phyloP scores from a whole-genome alignment of 495 filamentous ascomycete genomes.

The Cairneyella variabilis region DNA sequence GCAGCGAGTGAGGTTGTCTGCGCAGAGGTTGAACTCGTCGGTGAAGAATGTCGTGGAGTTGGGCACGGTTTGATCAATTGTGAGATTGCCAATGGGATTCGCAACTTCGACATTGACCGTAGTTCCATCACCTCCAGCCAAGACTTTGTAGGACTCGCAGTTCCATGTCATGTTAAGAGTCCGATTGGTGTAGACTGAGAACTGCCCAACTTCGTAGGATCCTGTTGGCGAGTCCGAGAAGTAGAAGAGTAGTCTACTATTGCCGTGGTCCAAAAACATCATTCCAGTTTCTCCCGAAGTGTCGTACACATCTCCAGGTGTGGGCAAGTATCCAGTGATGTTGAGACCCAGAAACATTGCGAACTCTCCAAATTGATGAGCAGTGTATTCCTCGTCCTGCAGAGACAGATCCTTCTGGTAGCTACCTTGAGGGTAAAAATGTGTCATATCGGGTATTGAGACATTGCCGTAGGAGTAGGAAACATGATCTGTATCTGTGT shows the following conservation, averaged over 20 bases:
- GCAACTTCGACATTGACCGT: slow-evolving; percentile 4
- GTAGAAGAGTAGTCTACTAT: neutral
- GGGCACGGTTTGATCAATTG: neutral
- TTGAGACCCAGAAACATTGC: slow-evolving; percentile 3
- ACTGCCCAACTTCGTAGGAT: neutral
- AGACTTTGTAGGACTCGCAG: slow-evolving; percentile 16
- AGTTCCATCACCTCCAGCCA: slow-evolving; percentile 7
- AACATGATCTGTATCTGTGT: neutral
- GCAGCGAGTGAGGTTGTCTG: slow-evolving; percentile 10
- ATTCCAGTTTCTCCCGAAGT: no score
- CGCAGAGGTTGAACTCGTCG: slow-evolving; percentile 6
- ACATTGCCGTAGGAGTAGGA: slow-evolving; percentile 4
- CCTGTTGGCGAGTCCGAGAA: slow-evolving; percentile 17
- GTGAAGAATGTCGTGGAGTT: slow-evolving; percentile 17
- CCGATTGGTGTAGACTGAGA: slow-evolving; percentile 15
- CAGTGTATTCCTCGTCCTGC: slow-evolving; percentile 19
- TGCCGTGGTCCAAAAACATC: neutral
- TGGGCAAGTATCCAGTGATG: slow-evolving; percentile 3
- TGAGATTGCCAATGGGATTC: slow-evolving; percentile 3
- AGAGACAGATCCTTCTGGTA: neutral
- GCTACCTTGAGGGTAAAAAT: slow-evolving; percentile 15
- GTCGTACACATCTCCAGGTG: slow-evolving; percentile 8
- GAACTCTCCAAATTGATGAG: slow-evolving; percentile 17
- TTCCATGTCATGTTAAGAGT: slow-evolving; percentile 11
- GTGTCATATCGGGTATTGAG: slow-evolving; percentile 15